Conservation (phyloP, 2,329 filamentous ascomycete genomes). For the Epichloe aotearoae region DNA sequence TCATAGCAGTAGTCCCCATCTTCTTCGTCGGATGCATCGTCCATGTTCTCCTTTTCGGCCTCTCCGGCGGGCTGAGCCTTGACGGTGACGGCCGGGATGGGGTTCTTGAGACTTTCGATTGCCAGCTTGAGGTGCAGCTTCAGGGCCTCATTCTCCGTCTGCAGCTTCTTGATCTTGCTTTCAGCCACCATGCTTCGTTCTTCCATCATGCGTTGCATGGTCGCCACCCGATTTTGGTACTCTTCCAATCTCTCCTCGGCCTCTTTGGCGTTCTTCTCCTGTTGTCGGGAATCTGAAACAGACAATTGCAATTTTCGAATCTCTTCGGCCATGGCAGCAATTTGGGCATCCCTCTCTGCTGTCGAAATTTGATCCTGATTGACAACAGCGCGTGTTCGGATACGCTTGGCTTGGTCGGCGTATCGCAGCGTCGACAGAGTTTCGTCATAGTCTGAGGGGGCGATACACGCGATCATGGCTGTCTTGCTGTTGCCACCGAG, state of each 20-base stretch:
- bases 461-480: conserved; percentile 97
- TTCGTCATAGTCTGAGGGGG: conserved; percentile 91
- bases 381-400: conserved; percentile 84
- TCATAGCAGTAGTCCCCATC: conserved; percentile 49
- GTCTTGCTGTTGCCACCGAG: conserved; percentile 96
- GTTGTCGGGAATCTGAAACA: conserved; percentile 49
- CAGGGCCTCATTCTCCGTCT: conserved; percentile 82
- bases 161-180: conserved; percentile 81
- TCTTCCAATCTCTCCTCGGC: conserved; percentile 81
- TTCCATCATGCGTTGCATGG: conserved; percentile 93
- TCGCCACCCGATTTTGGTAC: conserved; percentile 79
- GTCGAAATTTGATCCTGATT: conserved; percentile 92
- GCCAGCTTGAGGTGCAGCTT: conserved; percentile 79
- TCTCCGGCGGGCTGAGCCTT: conserved; percentile 14
- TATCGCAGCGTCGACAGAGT: conserved; percentile 93
- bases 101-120: conserved; percentile 77
- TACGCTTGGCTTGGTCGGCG: conserved; percentile 93
- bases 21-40: conserved; percentile 22
- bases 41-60: conserved; percentile 18
- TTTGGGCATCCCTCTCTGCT: conserved; percentile 92
- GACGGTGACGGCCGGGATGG: conserved; percentile 53
- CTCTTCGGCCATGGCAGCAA: conserved; percentile 86
- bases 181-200: conserved; percentile 82
- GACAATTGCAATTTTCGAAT: conserved; percentile 76
- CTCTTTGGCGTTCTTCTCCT: conserved; percentile 63